Evolutionary conservation across 371 early-diverging fungal genomes (phyloP).

Genomic region (Syncephalastrum contaminatum): DNA sequence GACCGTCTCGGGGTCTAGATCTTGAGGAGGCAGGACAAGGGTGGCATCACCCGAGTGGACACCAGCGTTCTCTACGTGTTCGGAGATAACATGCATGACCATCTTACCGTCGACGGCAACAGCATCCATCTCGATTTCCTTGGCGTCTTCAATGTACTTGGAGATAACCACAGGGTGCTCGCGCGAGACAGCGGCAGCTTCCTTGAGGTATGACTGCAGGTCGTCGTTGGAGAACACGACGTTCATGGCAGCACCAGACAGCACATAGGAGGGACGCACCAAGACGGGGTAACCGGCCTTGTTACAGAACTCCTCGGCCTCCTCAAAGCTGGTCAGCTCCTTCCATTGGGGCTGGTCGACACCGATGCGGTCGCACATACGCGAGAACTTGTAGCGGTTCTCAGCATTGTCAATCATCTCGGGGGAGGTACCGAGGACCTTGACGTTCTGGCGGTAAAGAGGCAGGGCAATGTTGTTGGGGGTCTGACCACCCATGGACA

Average conservation of each 20-base stretch:
- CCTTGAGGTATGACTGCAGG: conserved; percentile 73
- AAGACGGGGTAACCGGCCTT: conserved; percentile 91
- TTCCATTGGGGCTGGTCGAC: conserved; percentile 96
- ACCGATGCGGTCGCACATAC: conserved; percentile 90
- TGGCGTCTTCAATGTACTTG: conserved; percentile 93
- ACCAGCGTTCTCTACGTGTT: conserved; percentile 97
- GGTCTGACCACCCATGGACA: conserved; percentile 95
- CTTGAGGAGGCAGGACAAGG: conserved; percentile 89
- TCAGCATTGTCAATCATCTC: conserved; percentile 95
- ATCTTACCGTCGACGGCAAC: conserved; percentile 90
- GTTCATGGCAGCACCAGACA: conserved; percentile 97
- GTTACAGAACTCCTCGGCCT: conserved; percentile 82
- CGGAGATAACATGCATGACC: conserved; percentile 85
- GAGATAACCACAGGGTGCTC: conserved; percentile 94
- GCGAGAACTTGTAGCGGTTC: conserved; percentile 94
- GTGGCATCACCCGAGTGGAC: conserved; percentile 98
- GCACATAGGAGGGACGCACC: conserved; percentile 93
- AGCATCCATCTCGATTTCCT: conserved; percentile 96
- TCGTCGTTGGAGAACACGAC: conserved; percentile 84
- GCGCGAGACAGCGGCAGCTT: conserved; percentile 88
- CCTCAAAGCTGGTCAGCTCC: conserved; percentile 82
- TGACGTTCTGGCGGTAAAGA: conserved; percentile 80
- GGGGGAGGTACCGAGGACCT: conserved; percentile 90
- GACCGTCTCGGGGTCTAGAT: conserved; percentile 86
- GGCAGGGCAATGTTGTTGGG: conserved; percentile 95